A percentile compares a stretch with the other conserved stretches of the same genome.
These are phyloP conservation scores for Epichloe elymi DNA, from an alignment of 2,329 filamentous ascomycete genomes.

Conservation along the genomic window DNA sequence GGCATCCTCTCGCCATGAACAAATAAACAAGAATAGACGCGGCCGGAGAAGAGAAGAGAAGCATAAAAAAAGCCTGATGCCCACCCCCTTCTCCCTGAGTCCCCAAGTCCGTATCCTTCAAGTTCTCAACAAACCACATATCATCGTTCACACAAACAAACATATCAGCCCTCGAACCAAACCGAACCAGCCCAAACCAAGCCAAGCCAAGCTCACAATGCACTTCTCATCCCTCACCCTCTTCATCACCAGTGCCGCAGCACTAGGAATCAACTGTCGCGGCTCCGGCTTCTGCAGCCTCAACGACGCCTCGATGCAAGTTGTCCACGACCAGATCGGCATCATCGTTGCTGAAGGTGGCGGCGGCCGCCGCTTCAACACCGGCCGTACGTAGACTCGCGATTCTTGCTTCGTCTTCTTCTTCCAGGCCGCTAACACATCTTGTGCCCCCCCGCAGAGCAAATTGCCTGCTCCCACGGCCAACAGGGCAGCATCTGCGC, in stretches of 20 bases:
- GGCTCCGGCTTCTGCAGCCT: conserved; percentile 8
- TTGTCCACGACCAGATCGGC: conserved; percentile 5
- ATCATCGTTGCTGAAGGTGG: conserved; percentile 6
- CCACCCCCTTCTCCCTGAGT: not conserved
- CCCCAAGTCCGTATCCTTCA: not conserved
- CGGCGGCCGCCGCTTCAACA: conserved; percentile 5
- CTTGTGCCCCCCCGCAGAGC: conserved; percentile 1
- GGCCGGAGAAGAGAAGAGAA: not conserved
- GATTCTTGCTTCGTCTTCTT: no score
- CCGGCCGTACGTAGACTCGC: not conserved
- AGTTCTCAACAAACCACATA: not conserved
- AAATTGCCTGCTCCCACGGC: conserved; percentile 9
- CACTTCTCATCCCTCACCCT: not conserved
- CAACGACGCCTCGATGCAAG: conserved; percentile 7
- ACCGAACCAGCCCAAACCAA: not conserved
- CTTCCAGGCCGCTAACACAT: no score
- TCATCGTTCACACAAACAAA: not conserved
- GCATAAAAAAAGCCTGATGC: not conserved
- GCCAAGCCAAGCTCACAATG: not conserved
- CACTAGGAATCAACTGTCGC: conserved; percentile 10
- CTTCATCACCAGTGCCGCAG: conserved; percentile 4
- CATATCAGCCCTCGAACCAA: not conserved
- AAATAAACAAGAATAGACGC: no score
- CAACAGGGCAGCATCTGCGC: conserved; percentile 8
- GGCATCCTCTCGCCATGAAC: no score